Base-by-base conservation (phyloP, 2,329 filamentous ascomycete species). In the Phoma sp. region DNA sequence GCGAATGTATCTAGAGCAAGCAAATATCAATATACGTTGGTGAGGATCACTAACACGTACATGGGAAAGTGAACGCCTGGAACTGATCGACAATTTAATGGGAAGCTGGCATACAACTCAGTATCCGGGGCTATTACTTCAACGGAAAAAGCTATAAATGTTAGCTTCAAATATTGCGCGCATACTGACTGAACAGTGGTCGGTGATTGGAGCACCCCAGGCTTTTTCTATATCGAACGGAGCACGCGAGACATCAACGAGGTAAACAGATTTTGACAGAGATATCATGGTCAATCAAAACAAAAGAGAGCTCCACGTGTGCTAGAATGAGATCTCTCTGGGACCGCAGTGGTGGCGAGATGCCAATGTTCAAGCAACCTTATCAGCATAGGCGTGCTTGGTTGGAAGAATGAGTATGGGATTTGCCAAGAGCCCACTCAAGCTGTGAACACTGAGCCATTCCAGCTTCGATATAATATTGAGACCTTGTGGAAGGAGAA, bases 301-400 rank as follows among this genome's bases (percentile, higher is more conserved):
- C 39, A 11, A 11, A 36, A 35, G 18, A 38, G n/a, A 10, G n/a
- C 7, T 29, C 54, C 57, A 62, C 59, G 59, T 62, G 59, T 47
- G 47, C 25, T 10, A 36, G 5, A 22, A 3, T 8, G 18, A 36
- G 52, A 30, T 29, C 35, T 30, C 49, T 8, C 45, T 10, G 30
- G 11, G 41, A 27, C 45, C 30, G 37, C 2, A 32, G 14, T 33
- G 9, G 7, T 37, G 25, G 30, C 13, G 25, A 27, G 33, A 4
- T 50, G 52, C 59, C 52, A 60, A 62, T 60, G n/a, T 46, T 52
- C 46, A 62, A 59, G 58, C 43, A 42, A 38, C 53, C 58, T 58
- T 57, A 54, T 59, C 43, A 35, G 11, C 35, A 50, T 48, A 56
- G 52, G 49, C 47, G 38, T 25, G 42, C 50, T 50, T 60, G 57